Percentiles rank a stretch among this genome's conserved stretches.
These are phyloP conservation scores for Penicillium turbatum DNA, from an alignment of 495 filamentous ascomycete species.

Conservation along the genomic window DNA sequence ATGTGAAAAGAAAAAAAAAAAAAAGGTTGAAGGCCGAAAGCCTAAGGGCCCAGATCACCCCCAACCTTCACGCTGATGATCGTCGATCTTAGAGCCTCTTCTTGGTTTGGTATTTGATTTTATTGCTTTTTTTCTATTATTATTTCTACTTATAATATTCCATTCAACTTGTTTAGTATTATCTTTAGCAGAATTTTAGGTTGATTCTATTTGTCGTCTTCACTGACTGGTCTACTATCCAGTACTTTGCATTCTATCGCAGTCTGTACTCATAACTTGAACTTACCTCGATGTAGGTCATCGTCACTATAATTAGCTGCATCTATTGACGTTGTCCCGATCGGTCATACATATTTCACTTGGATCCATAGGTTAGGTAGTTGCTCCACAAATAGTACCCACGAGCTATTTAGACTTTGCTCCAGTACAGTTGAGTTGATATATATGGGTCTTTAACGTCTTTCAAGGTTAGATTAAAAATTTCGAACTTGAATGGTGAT, in stretches of 20 bases:
- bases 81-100: background rate
- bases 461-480: background rate
- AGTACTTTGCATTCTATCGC: too few species aligned
- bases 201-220: too few species aligned
- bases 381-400: background rate
- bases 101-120: background rate
- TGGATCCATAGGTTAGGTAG: too few species aligned
- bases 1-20: constrained; percentile 5
- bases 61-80: background rate
- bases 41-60: background rate
- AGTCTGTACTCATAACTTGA: too few species aligned
- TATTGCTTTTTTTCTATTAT: background rate
- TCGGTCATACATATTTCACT: too few species aligned
- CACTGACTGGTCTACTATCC: too few species aligned
- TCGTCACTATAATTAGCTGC: too few species aligned
- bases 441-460: background rate
- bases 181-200: too few species aligned
- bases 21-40: background rate
- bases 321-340: too few species aligned
- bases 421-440: background rate
- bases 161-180: too few species aligned
- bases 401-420: background rate
- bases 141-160: background rate
- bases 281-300: too few species aligned
- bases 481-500: background rate